Base-by-base conservation (phyloP, 352 stramenopile species). In the Sclerospora graminicola region DNA sequence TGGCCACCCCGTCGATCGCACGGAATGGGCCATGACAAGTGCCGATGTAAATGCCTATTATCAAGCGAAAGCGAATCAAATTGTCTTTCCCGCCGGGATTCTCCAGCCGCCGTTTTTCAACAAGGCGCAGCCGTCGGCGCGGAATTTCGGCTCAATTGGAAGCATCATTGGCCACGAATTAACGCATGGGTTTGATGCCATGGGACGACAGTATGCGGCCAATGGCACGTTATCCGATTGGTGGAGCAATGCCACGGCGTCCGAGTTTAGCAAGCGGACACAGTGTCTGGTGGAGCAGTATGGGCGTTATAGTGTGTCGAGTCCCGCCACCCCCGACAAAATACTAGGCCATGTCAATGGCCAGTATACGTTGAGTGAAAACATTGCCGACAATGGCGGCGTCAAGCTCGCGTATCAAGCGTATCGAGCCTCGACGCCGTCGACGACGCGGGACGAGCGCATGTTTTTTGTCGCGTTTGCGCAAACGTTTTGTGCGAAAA, bases 21-120 rank as follows among this genome's bases (percentile, higher is more conserved):
- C 61, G 41, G 66, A 88, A 41, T 95, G 82, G 87, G 71, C 70
- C 54, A 97, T 98, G 88, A 86, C 82, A 0, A 84, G 90, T 16
- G 85, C 94, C 45, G 91, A 77, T 0, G 84, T 97, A 24, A 98
- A 98, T 63, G 92, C 86, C 16, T 93, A 88, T 56, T 87, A 93
- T 56, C 65, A 69, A 40, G 50, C 63, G 7, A 60, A 61, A 8
- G 61, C 54, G 5, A 92, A 92, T 54, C 86, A 97, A 56, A 97
- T 98, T 48, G 89, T 97, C 6, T 98, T 98, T 54, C 94, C 94
- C 2, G 94, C 94, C 2, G 94, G 89, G 1, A 98, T 98, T 45
- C 50, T 98, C 10, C 91, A 98, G 57, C 70, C 89, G 35, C 94
- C 94, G 5, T 97, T 97, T 44, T 98, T 97, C 45, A 62, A 88